Conservation (phyloP, 352 stramenopile species). For the Globisporangium carolinianum region DNA sequence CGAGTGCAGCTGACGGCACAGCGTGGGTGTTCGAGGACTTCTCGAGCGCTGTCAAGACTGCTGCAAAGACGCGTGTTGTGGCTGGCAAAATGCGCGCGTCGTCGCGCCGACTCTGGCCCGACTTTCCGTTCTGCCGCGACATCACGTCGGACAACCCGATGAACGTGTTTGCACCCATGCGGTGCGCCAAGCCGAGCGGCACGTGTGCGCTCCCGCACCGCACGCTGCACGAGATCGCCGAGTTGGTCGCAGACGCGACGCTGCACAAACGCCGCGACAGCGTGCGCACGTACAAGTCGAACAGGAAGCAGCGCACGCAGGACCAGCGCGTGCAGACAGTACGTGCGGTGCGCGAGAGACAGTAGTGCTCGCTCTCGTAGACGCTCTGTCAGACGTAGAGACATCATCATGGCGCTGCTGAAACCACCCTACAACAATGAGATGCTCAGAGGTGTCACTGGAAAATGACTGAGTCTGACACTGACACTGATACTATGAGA, state of each 20-base stretch:
- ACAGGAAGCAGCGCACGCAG: constrained; percentile 5
- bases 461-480: too few relatives aligned
- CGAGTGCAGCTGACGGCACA: not conserved
- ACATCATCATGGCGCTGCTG: not conserved
- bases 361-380: too few relatives aligned
- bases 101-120: constrained; percentile 12
- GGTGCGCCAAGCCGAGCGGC: constrained; percentile 28
- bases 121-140: constrained; percentile 38
- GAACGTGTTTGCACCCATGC: constrained; percentile 16
- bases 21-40: constrained; percentile 37
- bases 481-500: too few relatives aligned
- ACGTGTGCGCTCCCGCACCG: constrained; percentile 37
- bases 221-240: constrained; percentile 41
- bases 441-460: too few relatives aligned
- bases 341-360: too few relatives aligned
- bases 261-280: constrained; percentile 11
- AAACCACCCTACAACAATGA: too few relatives aligned
- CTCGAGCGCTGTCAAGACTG: constrained; percentile 3
- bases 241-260: constrained; percentile 38
- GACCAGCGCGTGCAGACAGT: not conserved
- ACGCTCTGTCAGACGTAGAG: too few relatives aligned
- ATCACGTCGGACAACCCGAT: constrained; percentile 7
- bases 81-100: not conserved
- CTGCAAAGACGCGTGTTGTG: too few relatives aligned
- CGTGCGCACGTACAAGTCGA: constrained; percentile 14